A percentile compares a stretch with the other conserved stretches of the same genome.
Conservation (phyloP, 23 red algal genomes). For the Gracilaria caudata region DNA sequence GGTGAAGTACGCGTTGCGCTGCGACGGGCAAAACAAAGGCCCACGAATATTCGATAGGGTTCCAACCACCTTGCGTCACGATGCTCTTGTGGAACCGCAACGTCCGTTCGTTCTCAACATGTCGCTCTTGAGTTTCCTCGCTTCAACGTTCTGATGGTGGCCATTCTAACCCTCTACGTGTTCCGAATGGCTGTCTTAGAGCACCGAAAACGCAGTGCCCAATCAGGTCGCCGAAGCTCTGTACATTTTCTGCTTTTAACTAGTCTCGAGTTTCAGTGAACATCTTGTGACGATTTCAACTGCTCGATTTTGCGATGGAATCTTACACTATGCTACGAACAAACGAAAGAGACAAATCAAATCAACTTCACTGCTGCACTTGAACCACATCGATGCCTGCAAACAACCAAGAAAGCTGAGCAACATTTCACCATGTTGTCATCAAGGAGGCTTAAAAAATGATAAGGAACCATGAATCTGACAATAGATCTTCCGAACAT, state of each 20-base stretch:
- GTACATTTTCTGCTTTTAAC: neutral
- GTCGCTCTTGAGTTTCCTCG: too few relatives aligned
- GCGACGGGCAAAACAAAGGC: too few relatives aligned
- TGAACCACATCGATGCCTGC: neutral
- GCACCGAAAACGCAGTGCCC: neutral
- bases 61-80: too few relatives aligned
- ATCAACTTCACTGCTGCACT: neutral
- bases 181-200: too few relatives aligned
- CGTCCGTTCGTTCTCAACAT: too few relatives aligned
- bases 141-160: too few relatives aligned
- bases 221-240: neutral
- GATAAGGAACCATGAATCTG: neutral
- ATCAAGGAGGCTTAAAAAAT: neutral
- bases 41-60: too few relatives aligned
- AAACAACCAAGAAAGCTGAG: neutral
- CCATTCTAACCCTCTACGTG: too few relatives aligned
- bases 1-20: too few relatives aligned
- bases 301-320: neutral
- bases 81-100: too few relatives aligned
- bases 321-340: neutral
- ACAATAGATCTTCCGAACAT: neutral
- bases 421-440: neutral
- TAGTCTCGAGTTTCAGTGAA: slow-evolving; percentile 8
- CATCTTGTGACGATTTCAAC: slow-evolving; percentile 12
- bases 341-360: slow-evolving; percentile 15